Base-by-base conservation (phyloP, 192 early-diverging fungal species). In the Backusella luteola region DNA sequence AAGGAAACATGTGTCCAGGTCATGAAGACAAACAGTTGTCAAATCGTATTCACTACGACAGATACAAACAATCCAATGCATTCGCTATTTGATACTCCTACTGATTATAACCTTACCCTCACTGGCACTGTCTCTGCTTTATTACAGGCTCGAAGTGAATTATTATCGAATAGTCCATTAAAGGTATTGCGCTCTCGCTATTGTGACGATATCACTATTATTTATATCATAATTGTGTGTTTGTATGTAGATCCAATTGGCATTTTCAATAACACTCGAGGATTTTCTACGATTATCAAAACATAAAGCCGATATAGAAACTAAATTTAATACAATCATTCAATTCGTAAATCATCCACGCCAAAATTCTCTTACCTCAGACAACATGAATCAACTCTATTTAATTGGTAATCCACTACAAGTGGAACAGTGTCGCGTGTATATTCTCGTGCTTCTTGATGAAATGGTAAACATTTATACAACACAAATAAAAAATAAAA, bases 81-180 rank as follows among this genome's bases (percentile, higher is more conserved):
- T 49, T 73, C 74, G 26, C 34, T 34, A 34, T 79, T 80, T 49
- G 83, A 79, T n/a, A 80, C 80, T 35, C 79, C 82, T 63, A 83
- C 79, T 8, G 85, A 81, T 49, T 88, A 86, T 73, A 88, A 83
- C 71, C 75, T 88, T 72, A 82, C 87, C 46, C 77, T 86, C 11
- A 73, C 73, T 78, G 85, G 87, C 75, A 69, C 80, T 70, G 77
- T 79, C 36, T 74, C 80, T 66, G 76, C 80, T 69, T 79, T 86
- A 34, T 76, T 81, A 63, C 66, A 73, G 8, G 82, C 84, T 23
- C 76, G 87, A 73, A 79, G 78, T 34, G 80, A 83, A 19, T 73
- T 88, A 52, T 74, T 86, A 46, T 84, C 81, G 66, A 78, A 81
- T 69, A 85, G 82, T 69, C 85, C 85, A 17, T 56, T 88, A 12